Conservation (phyloP, 2,329 filamentous ascomycete species). For the Chaetomium sp. region DNA sequence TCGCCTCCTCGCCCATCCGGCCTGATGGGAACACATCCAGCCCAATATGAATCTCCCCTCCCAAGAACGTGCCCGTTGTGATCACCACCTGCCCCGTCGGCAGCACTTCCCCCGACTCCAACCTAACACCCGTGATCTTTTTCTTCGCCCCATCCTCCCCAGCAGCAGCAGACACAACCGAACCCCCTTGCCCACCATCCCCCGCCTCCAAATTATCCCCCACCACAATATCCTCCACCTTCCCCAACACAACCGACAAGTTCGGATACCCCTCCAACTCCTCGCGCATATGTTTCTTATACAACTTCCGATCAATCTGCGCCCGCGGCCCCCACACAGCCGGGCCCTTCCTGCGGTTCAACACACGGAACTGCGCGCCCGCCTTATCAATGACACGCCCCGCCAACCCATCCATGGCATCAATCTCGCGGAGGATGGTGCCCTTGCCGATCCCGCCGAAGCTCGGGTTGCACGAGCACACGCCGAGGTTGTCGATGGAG, state of each 20-base stretch:
- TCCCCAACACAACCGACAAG: constrained; percentile 74
- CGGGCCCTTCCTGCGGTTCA: constrained; percentile 86
- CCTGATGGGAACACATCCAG: constrained; percentile 79
- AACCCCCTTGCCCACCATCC: too few species aligned
- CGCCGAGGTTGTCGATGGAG: constrained; percentile 78
- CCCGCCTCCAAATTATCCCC: constrained; percentile 46
- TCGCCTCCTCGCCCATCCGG: constrained; percentile 88
- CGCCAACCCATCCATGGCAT: constrained; percentile 85
- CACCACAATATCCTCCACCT: constrained; percentile 85
- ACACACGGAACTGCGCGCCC: constrained; percentile 83
- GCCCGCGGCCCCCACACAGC: constrained; percentile 96
- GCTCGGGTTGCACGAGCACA: constrained; percentile 94
- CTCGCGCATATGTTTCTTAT: constrained; percentile 83
- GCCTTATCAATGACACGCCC: constrained; percentile 88
- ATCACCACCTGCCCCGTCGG: constrained; percentile 79
- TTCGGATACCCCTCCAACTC: constrained; percentile 75
- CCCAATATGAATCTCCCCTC: constrained; percentile 94
- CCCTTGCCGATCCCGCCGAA: constrained; percentile 99
- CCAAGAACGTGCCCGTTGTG: constrained; percentile 91
- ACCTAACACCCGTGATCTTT: constrained; percentile 73
- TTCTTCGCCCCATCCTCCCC: constrained; percentile 48
- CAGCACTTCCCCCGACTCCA: constrained; percentile 83
- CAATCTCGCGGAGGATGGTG: constrained; percentile 89
- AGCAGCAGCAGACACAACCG: constrained; percentile 14
- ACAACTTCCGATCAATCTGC: constrained; percentile 87